These are phyloP conservation scores for Hawksworthiomyces lignivorus DNA, from an alignment of 2,329 filamentous ascomycete species.

Conservation along the genomic window DNA sequence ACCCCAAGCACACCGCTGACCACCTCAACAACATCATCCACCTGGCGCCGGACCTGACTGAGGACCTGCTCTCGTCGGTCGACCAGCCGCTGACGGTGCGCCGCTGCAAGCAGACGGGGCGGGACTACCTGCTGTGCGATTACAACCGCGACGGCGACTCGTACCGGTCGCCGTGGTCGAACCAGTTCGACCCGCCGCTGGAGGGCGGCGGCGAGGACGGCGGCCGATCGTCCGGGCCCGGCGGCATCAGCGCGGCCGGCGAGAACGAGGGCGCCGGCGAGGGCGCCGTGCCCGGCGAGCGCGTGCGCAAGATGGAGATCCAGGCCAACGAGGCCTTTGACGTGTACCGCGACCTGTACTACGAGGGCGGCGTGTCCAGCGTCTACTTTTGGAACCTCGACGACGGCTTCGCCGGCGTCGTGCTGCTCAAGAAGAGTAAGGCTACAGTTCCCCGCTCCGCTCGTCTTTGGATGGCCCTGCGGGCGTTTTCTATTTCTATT, in stretches of 20 bases:
- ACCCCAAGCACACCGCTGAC: conserved; percentile 81
- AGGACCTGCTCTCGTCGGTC: conserved; percentile 95
- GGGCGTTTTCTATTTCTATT: too few relatives aligned
- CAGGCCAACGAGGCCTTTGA: conserved; percentile 94
- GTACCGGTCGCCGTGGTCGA: conserved; percentile 98
- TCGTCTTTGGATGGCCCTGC: too few relatives aligned
- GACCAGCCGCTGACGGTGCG: conserved; percentile 87
- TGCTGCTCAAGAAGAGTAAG: conserved; percentile 94
- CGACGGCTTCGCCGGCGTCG: conserved; percentile 93
- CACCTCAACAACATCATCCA: conserved; percentile 86
- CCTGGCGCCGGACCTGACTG: conserved; percentile 84
- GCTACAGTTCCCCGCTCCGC: too few relatives aligned
- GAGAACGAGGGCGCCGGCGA: conserved; percentile 57
- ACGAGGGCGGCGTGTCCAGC: conserved; percentile 90
- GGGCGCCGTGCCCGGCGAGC: conserved; percentile 80
- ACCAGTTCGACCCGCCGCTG: conserved; percentile 91
- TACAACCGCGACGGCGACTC: conserved; percentile 99
- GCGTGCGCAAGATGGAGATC: conserved; percentile 88
- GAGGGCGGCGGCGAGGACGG: conserved; percentile 45
- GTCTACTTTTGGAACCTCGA: conserved; percentile 99
- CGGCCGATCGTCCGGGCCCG: conserved; percentile 35
- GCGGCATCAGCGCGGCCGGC: conserved; percentile 44
- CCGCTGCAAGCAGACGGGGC: conserved; percentile 78
- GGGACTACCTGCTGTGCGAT: conserved; percentile 97
- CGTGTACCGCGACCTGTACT: conserved; percentile 92